Base-by-base conservation (phyloP, 306 rosid genomes). In the Pterocarpus santalinus region DNA sequence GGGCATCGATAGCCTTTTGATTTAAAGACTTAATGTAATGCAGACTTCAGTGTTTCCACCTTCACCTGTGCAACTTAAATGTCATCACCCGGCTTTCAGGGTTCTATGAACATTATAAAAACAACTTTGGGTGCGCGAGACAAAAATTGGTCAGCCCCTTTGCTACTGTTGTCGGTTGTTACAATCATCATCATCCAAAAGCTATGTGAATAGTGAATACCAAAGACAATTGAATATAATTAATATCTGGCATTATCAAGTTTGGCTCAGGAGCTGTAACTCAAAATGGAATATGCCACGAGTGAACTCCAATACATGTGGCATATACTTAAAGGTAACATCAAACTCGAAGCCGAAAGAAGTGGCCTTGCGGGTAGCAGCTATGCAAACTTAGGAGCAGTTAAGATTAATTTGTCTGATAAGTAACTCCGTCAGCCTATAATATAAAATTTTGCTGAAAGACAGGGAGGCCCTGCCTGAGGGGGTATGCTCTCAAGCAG, bases 241-340 rank as follows among this genome's bases (percentile, higher is more conserved):
- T 67, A 73, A 78, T 38, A 39, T 14, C 32, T 65, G 65, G 74
- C 81, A 77, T 62, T 6, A 35, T 78, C 39, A 62, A 28, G 43
- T 65, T 52, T 36, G 67, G 5, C 72, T 72, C 65, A 34, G 17
- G 44, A 61, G 53, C 36, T 61, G 72, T 22, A 16, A 14, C 14
- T 46, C 14, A 64, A 46, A 43, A 79, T 79, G 55, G 67, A 69
- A 79, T 22, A 69, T 68, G 28, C 61, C 51, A 60, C 0, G 28
- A 22, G 28, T 22, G 1, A 22, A 22, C 28, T 22, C 28, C 61
- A 57, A 30, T 79, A 57, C 33, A 41, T 30, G 68, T 39, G 35
- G 58, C 14, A 22, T 55, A 65, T 33, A 69, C 44, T 69, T 69
- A 61, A 79, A 79, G 52, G 62, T 43, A 41, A 39, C 60, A 34